Evolutionary conservation across 805 yeast species (phyloP), one percentile per base, ranked within the genome.

Genomic region (Candida andamanensis): DNA sequence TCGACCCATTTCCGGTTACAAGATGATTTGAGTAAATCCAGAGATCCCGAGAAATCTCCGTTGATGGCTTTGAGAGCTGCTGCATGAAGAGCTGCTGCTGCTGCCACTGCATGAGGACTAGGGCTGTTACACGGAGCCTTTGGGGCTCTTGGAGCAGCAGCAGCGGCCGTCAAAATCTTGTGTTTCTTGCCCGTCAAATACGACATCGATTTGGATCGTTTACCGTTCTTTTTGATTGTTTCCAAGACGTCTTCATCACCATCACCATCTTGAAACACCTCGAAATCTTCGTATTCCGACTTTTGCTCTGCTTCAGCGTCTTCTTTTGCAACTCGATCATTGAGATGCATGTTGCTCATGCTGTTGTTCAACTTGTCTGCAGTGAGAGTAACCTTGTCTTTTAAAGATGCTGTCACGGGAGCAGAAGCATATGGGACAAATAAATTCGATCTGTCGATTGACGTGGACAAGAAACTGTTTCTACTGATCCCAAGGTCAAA

Each of bases 101-200:
- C 84, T 2, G 84, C 82, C 10, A 83, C 83, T 7, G 82, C 83
- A 5, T 84, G 80, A 36, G 68, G 68, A 8, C 82, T 78, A 23
- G 76, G 63, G 39, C 72, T 76, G 5, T 76, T 65, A 32, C 72
- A 58, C 4, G 78, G 70, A 20, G 73, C 64, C 41, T 76, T 74
- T n/a, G 86, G 80, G 8, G 81, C 73, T 47, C 90, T 67, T 36
- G 92, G 92, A 20, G 90, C 85, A 16, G 85, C 86, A 9, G 87
- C 87, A 15, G 90, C 90, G 13, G 85, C 85, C 10, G 90, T 81
- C 27, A 80, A 51, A 36, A 56, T 48, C 45, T 65, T 65, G 28
- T 68, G 58, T 51, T 71, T 73, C 52, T 78, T 77, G 39, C 64
- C 58, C 28, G 71, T 63, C 34, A 77, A 56, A 45, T 72, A 76